Evolutionary conservation across 148 eudicot genomes (phyloP).

Genomic region (Silene latifolia): DNA sequence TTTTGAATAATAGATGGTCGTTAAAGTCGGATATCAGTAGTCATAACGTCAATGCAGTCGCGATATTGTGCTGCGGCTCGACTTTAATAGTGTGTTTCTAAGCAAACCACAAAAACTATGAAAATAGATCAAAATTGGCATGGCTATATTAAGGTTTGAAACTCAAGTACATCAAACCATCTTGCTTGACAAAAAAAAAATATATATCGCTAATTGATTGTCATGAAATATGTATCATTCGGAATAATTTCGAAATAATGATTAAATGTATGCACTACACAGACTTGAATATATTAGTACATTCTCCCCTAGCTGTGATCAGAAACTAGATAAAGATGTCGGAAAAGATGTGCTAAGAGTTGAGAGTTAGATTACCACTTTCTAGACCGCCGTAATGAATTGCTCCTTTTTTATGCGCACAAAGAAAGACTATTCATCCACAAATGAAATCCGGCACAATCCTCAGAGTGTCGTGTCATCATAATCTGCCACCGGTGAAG

Average conservation of each 20-base stretch:
- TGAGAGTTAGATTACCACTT: neutral
- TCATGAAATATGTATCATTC: too few relatives aligned
- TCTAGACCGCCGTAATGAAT: neutral
- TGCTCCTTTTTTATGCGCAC: neutral
- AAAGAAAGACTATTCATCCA: neutral
- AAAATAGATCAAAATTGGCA: neutral
- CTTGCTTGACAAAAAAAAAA: too few relatives aligned
- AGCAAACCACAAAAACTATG: neutral
- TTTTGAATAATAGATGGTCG: too few relatives aligned
- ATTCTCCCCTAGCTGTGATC: neutral
- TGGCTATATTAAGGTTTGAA: too few relatives aligned
- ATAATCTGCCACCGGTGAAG: slow-evolving; percentile 6
- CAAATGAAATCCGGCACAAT: neutral
- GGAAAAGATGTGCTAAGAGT: neutral
- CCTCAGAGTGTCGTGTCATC: neutral
- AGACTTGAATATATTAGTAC: neutral
- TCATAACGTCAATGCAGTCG: neutral
- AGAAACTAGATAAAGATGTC: neutral
- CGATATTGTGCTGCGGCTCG: too few relatives aligned
- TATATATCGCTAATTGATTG: too few relatives aligned
- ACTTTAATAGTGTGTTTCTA: neutral
- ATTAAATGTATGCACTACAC: neutral
- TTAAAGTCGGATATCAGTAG: neutral
- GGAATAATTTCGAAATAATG: too few relatives aligned
- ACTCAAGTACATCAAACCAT: too few relatives aligned